These are phyloP conservation scores for Fusarium abutilonis DNA, from an alignment of 2,329 filamentous ascomycete species.

Conservation along the genomic window DNA sequence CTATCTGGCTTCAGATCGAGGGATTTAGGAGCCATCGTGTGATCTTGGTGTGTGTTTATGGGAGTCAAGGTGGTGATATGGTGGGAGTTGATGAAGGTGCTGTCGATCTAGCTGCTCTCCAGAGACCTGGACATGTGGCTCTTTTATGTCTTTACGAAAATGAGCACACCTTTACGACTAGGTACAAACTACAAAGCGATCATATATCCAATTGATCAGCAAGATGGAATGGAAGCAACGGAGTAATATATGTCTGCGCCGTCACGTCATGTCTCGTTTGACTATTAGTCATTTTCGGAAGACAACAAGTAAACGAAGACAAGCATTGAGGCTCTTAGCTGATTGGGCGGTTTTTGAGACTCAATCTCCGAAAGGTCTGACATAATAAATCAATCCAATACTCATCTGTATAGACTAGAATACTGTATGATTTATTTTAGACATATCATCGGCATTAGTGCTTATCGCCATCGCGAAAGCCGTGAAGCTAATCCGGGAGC, in stretches of 20 bases:
- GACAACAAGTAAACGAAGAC: background rate
- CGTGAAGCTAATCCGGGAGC: background rate
- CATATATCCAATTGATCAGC: background rate
- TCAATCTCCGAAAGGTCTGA: background rate
- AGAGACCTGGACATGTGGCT: background rate
- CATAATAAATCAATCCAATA: background rate
- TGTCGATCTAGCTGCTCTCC: background rate
- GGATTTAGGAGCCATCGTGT: constrained; percentile 41
- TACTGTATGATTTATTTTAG: background rate
- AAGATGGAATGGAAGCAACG: constrained; percentile 33
- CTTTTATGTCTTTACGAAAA: constrained; percentile 16
- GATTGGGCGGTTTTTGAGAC: too few species aligned
- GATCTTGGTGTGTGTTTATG: background rate
- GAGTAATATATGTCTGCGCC: constrained; percentile 1
- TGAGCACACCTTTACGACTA: too few species aligned
- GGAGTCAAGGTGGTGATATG: background rate
- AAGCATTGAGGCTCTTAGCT: background rate
- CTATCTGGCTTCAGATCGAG: constrained; percentile 26
- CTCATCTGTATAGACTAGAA: fast-evolving
- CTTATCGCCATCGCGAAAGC: constrained; percentile 2
- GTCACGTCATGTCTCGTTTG: too few species aligned
- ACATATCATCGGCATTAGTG: background rate
- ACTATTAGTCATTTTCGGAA: constrained; percentile 9
- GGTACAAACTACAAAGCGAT: background rate
- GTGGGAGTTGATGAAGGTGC: background rate